A percentile compares a stretch with the other conserved stretches of the same genome.
Conservation (phyloP, 2,329 filamentous ascomycete genomes). For the Fusarium verrucosum region DNA sequence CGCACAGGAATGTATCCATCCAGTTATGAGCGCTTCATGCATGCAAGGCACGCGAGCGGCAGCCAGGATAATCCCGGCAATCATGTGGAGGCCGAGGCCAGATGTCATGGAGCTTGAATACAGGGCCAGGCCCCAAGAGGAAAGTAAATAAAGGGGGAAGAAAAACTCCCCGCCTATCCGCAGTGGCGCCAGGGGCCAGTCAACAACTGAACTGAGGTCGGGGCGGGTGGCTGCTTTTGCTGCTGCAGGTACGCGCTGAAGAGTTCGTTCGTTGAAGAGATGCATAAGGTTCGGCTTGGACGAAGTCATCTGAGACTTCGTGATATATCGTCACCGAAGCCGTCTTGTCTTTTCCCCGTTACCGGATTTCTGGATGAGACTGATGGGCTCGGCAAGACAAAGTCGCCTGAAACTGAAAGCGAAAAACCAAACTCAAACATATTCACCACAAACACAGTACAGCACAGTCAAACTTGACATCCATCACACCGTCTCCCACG, state of each 20-base stretch:
- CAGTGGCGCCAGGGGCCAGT: conserved; percentile 37
- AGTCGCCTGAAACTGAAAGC: conserved; percentile 14
- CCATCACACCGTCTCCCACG: conserved; percentile 33
- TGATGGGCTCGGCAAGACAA: not conserved
- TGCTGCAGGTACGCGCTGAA: conserved; percentile 40
- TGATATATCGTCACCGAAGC: conserved; percentile 14
- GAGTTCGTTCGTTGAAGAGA: not conserved
- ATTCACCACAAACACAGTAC: conserved; percentile 36
- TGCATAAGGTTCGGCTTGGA: not conserved
- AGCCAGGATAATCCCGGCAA: conserved; percentile 17
- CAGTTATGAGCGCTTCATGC: conserved; percentile 37
- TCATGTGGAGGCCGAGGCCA: conserved; percentile 20
- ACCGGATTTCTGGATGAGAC: conserved; percentile 1
- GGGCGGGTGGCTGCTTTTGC: conserved; percentile 24
- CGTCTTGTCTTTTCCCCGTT: conserved; percentile 2
- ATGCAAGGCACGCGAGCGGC: conserved; percentile 33
- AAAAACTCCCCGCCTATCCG: conserved; percentile 27
- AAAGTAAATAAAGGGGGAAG: conserved; percentile 39
- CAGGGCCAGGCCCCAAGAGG: conserved; percentile 21
- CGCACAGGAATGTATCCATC: conserved; percentile 9
- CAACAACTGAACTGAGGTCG: conserved; percentile 17
- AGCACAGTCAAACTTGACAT: conserved; percentile 24
- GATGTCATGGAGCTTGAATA: conserved; percentile 18
- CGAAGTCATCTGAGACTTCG: not conserved
- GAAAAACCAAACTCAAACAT: not conserved